Conservation (phyloP, 371 early-diverging fungal genomes). For the Aphelidium insulamus region DNA sequence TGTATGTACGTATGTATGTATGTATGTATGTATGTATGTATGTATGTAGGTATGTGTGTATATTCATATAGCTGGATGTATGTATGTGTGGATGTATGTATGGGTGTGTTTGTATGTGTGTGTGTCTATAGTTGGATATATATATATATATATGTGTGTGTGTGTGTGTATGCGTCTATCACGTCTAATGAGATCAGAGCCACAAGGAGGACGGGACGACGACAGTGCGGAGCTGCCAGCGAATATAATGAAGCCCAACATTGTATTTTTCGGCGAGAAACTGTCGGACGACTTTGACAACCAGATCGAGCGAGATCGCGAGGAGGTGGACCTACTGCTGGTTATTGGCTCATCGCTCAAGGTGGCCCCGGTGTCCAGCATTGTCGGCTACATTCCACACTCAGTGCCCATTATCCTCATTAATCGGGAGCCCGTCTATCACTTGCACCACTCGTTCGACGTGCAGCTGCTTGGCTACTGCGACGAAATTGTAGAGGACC, state of each 20-base stretch:
- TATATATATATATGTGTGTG: no score
- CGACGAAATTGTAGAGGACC: conserved; percentile 57
- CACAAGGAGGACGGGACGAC: no score
- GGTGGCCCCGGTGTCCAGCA: conserved; percentile 78
- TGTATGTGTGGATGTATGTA: no score
- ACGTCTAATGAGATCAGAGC: no score
- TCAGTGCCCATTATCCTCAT: conserved; percentile 72
- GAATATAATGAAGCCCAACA: conserved; percentile 47
- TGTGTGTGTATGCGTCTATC: no score
- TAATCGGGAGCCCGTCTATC: conserved; percentile 54
- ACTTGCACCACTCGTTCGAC: conserved; percentile 58
- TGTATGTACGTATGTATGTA: no score
- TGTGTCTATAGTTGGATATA: no score
- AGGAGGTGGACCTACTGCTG: conserved; percentile 56
- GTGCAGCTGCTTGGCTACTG: conserved; percentile 68
- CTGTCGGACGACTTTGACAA: conserved; percentile 55
- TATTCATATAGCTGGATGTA: no score
- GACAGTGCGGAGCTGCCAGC: no score
- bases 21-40: no score
- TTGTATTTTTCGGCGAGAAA: conserved; percentile 85
- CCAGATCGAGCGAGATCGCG: conserved; percentile 36
- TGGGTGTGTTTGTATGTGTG: no score
- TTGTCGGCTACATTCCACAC: conserved; percentile 58
- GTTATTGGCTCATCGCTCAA: conserved; percentile 92
- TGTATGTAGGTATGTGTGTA: no score